Percentiles rank a stretch among this genome's conserved stretches.
These are phyloP conservation scores for Cyberlindnera euphorbiae DNA, from an alignment of 805 yeast species.

Conservation along the genomic window DNA sequence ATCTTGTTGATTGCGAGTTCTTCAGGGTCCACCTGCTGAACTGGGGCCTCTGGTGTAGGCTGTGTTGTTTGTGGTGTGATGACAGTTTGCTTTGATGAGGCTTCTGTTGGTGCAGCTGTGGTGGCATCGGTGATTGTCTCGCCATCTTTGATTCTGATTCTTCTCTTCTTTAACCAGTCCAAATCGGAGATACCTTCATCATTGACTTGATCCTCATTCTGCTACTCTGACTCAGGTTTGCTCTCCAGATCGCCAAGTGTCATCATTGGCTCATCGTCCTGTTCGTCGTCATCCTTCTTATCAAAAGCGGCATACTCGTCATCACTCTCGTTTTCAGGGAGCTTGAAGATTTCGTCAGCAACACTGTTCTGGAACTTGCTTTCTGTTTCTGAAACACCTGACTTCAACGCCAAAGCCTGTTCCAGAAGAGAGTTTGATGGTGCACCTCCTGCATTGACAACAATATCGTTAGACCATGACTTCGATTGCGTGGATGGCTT, in stretches of 20 bases:
- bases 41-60: constrained; percentile 24
- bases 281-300: constrained; percentile 33
- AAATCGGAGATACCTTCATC: constrained; percentile 63
- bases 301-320: constrained; percentile 39
- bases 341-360: constrained; percentile 24
- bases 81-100: constrained; percentile 10
- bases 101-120: constrained; percentile 5
- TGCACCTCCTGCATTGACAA: constrained; percentile 30
- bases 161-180: constrained; percentile 80
- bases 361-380: constrained; percentile 19
- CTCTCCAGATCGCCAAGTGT: constrained; percentile 30
- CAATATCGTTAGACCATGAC: constrained; percentile 62
- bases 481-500: constrained; percentile 66
- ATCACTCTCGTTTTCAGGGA: constrained; percentile 36
- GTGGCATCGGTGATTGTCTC: constrained; percentile 18
- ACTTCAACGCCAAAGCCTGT: constrained; percentile 34
- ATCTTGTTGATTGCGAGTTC: constrained; percentile 49
- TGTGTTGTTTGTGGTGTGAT: constrained; percentile 17
- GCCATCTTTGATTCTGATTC: constrained; percentile 62
- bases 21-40: constrained; percentile 25
- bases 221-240: constrained; percentile 13
- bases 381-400: constrained; percentile 13
- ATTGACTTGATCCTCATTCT: constrained; percentile 20
- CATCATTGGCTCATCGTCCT: constrained; percentile 49
- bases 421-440: constrained; percentile 35